These are phyloP conservation scores for Aspergillus fischeri DNA, from an alignment of 2,329 filamentous ascomycete genomes.

Conservation along the genomic window DNA sequence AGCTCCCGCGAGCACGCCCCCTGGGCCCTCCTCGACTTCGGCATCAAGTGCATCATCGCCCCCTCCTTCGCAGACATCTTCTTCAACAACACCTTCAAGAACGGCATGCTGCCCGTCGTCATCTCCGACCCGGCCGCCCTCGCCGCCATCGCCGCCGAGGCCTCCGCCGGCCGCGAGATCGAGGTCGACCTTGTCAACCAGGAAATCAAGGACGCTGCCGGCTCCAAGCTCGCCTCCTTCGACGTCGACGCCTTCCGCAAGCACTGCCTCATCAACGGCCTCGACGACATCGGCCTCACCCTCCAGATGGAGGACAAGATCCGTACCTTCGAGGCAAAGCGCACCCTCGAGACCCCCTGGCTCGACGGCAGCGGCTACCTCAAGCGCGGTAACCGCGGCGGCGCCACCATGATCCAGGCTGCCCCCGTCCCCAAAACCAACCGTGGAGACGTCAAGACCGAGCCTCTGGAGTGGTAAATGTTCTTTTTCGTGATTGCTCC, in stretches of 20 bases:
- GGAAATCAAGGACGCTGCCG: conserved; percentile 69
- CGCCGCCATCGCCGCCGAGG: conserved; percentile 69
- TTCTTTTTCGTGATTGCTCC: not conserved
- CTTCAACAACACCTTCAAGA: conserved; percentile 99
- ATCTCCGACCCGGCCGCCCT: conserved; percentile 66
- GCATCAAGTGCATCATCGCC: conserved; percentile 89
- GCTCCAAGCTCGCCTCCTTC: conserved; percentile 71
- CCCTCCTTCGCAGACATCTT: conserved; percentile 89
- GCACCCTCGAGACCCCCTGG: conserved; percentile 80
- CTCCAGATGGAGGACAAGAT: conserved; percentile 93
- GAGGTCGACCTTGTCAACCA: conserved; percentile 88
- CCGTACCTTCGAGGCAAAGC: conserved; percentile 70
- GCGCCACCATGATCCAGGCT: conserved; percentile 58
- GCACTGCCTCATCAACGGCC: conserved; percentile 87
- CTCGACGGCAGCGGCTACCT: conserved; percentile 83
- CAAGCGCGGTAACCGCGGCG: conserved; percentile 50
- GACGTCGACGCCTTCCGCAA: conserved; percentile 92
- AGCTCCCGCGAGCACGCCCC: conserved; percentile 91
- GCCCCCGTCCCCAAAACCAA: conserved; percentile 82
- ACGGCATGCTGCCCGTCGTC: conserved; percentile 89
- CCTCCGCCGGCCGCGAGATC: conserved; percentile 73
- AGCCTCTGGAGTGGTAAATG: conserved; percentile 82
- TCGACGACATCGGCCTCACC: conserved; percentile 93
- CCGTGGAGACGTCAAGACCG: conserved; percentile 73
- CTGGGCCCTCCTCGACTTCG: conserved; percentile 95